Percentiles rank a stretch among this genome's conserved stretches.
These are phyloP conservation scores for Phytophthora meadii DNA, from an alignment of 352 stramenopile genomes.

Conservation along the genomic window DNA sequence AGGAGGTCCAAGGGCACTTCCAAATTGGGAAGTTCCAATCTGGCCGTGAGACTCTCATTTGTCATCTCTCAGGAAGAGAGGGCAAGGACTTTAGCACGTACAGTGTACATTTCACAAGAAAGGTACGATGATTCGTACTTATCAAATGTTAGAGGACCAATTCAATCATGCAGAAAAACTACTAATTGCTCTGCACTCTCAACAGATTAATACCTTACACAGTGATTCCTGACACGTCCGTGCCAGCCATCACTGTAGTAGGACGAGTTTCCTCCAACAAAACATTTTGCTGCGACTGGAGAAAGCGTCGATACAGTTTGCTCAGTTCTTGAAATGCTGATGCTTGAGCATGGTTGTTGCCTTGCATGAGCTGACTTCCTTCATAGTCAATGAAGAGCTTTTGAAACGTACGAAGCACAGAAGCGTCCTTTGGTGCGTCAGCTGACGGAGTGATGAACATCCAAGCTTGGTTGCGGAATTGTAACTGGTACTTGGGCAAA, in stretches of 20 bases:
- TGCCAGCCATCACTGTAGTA: neutral
- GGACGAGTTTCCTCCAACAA: conserved; percentile 14
- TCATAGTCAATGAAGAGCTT: conserved; percentile 22
- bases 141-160: too few relatives aligned
- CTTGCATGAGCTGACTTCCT: neutral
- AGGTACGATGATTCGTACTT: too few relatives aligned
- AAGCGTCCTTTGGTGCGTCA: conserved; percentile 13
- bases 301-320: conserved; percentile 18
- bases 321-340: conserved; percentile 20
- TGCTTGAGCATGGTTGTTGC: conserved; percentile 2
- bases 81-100: too few relatives aligned
- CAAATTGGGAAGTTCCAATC: too few relatives aligned
- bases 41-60: neutral
- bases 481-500: conserved; percentile 28
- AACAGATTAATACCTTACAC: conserved; percentile 1
- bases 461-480: conserved; percentile 34
- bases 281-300: conserved; percentile 20
- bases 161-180: too few relatives aligned
- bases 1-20: conserved; percentile 4
- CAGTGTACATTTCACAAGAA: too few relatives aligned
- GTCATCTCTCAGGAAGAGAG: too few relatives aligned
- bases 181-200: too few relatives aligned
- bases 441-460: conserved; percentile 24
- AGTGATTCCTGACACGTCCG: neutral
- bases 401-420: conserved; percentile 25